Base-by-base conservation (phyloP, 2,329 filamentous ascomycete genomes). In the Apiospora koreana region DNA sequence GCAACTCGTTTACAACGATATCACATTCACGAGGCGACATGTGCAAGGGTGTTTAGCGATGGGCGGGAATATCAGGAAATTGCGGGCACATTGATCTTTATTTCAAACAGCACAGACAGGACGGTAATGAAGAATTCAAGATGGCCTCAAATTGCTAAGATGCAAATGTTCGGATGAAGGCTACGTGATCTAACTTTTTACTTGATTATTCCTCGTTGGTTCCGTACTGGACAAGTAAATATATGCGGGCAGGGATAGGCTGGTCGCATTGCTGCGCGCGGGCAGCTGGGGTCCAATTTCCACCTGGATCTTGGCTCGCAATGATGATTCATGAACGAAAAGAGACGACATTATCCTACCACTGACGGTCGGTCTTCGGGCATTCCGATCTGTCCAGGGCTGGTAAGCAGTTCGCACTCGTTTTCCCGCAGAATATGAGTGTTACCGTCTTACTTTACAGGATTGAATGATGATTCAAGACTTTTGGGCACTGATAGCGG, bases 401-500 rank as follows among this genome's bases (percentile, higher is more conserved):
- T n/a, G 10, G 54, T 35, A 38, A 58, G 16, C 50, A 16, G 50
- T 21, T 58, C 50, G 50, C 50, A 58, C 50, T 58, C 50, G 50
- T 58, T 12, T 58, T 58, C 28, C 28, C 21, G 21, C 28, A 31
- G 50, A 43, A 16, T 18, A 28, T 54, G 48, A 25, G 28, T 12
- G 8, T 28, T 35, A 18, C 28, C 10, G 21, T 62, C 54, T 21
- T 58, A 58, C 2, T 25, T 35, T n/a, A 38, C 28, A 7, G 54
- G 28, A 38, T 14, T 25, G 1, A 38, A 42, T 70, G 69, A 70
- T 70, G 69, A 70, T 68, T 70, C 69, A 70, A 67, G 65, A 70
- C 69, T 70, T 50, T 43, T 35, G 35, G 35, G 54, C 31, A 80
- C 77, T 77, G 5, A 10, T 38, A 31, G 28, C 10, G 31, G 31